A percentile compares a stretch with the other conserved stretches of the same genome.
Evolutionary conservation across 1,284 basidiomycete species (phyloP).

Genomic region (Gastroboletus turbinatus): DNA sequence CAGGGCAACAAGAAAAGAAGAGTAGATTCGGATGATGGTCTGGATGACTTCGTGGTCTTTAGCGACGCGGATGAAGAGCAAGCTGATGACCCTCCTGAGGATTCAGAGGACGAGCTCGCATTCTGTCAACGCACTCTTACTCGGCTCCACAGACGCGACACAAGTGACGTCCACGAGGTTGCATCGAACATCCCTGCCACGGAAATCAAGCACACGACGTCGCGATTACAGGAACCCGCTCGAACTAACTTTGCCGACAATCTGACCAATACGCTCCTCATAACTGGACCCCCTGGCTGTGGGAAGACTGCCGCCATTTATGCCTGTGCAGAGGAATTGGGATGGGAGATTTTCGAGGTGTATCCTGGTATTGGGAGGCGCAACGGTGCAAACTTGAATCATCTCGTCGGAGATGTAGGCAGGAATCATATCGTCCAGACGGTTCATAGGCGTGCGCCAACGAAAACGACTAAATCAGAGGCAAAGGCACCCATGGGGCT

Average conservation of each 20-base stretch:
- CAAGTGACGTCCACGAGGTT: conserved; percentile 9
- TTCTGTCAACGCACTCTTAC: conserved; percentile 26
- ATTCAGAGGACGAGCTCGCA: conserved; percentile 34
- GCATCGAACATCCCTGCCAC: conserved; percentile 18
- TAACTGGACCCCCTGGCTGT: conserved; percentile 79
- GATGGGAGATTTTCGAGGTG: conserved; percentile 96
- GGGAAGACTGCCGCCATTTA: conserved; percentile 95
- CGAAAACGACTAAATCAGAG: conserved; percentile 6
- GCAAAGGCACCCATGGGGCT: conserved; percentile 9
- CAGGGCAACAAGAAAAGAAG: conserved; percentile 48
- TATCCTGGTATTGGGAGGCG: conserved; percentile 93
- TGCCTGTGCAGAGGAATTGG: conserved; percentile 90
- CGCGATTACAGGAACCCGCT: conserved; percentile 2
- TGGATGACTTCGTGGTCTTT: conserved; percentile 50
- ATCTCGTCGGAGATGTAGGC: conserved; percentile 89
- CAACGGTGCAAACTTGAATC: conserved; percentile 75
- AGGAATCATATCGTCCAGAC: conserved; percentile 81
- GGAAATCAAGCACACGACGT: conserved; percentile 9
- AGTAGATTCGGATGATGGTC: conserved; percentile 52
- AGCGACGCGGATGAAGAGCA: conserved; percentile 43
- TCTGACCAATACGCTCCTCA: conserved; percentile 83
- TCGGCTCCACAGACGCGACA: conserved; percentile 15
- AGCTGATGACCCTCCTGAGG: conserved; percentile 37
- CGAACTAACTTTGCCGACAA: conserved; percentile 41
- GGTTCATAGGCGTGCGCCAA: conserved; percentile 12